A percentile compares a stretch with the other conserved stretches of the same genome.
phyloP scores from a whole-genome alignment of 1,284 basidiomycete genomes.

The Apiotrichum brassicae region DNA sequence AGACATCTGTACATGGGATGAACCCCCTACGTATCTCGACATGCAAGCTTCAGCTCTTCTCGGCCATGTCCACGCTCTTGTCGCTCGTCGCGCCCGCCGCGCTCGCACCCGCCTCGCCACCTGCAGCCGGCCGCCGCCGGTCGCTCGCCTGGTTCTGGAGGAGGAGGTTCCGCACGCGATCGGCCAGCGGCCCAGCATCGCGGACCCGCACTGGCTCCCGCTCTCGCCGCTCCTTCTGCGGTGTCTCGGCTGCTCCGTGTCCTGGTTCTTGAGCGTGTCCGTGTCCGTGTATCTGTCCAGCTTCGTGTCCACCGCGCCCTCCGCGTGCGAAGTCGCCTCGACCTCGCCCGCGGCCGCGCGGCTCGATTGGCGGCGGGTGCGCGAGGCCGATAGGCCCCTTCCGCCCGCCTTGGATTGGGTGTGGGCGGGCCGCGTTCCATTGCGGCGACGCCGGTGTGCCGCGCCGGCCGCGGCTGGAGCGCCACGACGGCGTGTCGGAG shows the following conservation, averaged over 20 bases:
- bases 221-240: constrained; percentile 17
- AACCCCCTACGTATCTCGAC: too few species aligned
- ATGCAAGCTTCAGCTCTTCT: too few species aligned
- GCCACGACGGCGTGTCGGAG: not conserved
- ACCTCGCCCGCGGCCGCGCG: constrained; percentile 1
- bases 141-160: constrained; percentile 22
- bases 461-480: not conserved
- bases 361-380: constrained; percentile 27
- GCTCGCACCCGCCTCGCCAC: not conserved
- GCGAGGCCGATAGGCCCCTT: constrained; percentile 34
- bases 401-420: constrained; percentile 36
- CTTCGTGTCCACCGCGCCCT: not conserved
- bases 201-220: constrained; percentile 30
- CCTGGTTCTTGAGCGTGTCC: not conserved
- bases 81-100: not conserved
- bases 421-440: constrained; percentile 10
- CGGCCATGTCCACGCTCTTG: not conserved
- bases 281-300: too few species aligned
- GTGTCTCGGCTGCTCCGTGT: not conserved
- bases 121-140: not conserved
- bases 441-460: constrained; percentile 1
- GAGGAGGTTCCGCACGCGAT: constrained; percentile 28
- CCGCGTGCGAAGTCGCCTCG: not conserved
- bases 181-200: constrained; percentile 26
- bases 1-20: too few species aligned